Base-by-base conservation (phyloP, 371 early-diverging fungal genomes). In the Rhizopus arrhizus region DNA sequence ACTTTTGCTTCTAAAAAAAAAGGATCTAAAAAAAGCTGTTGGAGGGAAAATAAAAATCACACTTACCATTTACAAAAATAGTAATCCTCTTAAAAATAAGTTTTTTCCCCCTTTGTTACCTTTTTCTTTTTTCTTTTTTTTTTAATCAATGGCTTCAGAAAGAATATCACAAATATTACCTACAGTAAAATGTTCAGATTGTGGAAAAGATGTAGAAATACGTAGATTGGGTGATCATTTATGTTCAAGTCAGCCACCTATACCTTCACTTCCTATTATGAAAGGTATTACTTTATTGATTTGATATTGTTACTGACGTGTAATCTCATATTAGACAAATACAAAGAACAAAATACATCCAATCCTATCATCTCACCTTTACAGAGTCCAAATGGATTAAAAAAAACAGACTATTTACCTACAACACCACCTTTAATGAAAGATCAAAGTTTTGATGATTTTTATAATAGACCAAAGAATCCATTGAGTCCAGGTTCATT, bases 91-190 rank as follows among this genome's bases (percentile, higher is more conserved):
- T 22, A 22, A 22, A 22, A 11, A 36, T 9, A 36, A 36, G 22
- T 56, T 66, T 45, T 40, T 50, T 36, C 32, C 22, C 38, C 28
- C 32, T 41, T 57, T 43, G n/a, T 13, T 53, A 16, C 12, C 53
- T 38, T 49, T 42, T 52, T 33, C 33, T 56, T 31, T 33, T 51
- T 48, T n/a, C 32, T 58, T 13, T 13, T 58, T 53, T 15, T 49
- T 56, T 60, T 13, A 29, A 9, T 64, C 40, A 60, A 69, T 62
- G 22, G 68, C 64, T 13, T 67, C 69, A 22, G 75, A 71, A 53
- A 84, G 88, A 56, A 80, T 86, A 29, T 85, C 85, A 10, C 85
- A 87, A 64, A 65, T 87, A 35, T 59, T 87, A 38, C 85, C 85
- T 5, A 74, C 84, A 22, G 78, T 87, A 22, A 83, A 77, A 56